These are phyloP conservation scores for Wickerhamiella infanticola DNA, from an alignment of 1,139 yeast genomes.

Conservation along the genomic window DNA sequence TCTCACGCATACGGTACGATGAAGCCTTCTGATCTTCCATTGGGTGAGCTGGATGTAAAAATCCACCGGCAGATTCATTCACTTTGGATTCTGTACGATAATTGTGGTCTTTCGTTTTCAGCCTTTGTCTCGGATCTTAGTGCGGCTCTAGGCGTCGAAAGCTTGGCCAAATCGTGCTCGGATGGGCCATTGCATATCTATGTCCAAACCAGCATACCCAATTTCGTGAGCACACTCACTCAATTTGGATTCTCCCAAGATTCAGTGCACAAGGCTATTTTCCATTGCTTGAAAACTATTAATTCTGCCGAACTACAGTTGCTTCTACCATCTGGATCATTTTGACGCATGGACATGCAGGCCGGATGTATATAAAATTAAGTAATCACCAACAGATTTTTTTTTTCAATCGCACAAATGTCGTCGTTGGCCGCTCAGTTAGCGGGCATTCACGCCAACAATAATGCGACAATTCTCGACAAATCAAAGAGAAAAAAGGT, in stretches of 20 bases:
- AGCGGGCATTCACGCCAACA: slow-evolving; percentile 49
- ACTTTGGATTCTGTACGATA: neutral
- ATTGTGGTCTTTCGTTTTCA: neutral
- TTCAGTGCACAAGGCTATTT: neutral
- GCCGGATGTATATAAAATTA: neutral
- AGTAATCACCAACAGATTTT: neutral
- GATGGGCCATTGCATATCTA: neutral
- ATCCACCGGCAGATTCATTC: neutral
- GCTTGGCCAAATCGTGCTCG: neutral
- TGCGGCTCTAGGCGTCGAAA: neutral
- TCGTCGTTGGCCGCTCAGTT: slow-evolving; percentile 69
- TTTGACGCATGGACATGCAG: neutral
- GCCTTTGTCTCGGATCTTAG: neutral
- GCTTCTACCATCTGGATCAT: neutral
- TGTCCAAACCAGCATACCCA: neutral
- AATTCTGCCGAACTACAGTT: neutral
- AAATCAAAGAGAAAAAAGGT: slow-evolving; percentile 73
- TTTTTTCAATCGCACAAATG: slow-evolving; percentile 7
- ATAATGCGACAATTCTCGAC: slow-evolving; percentile 66
- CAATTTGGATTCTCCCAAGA: neutral
- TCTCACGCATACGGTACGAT: neutral
- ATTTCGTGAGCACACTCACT: neutral
- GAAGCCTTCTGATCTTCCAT: neutral
- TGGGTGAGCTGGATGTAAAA: neutral
- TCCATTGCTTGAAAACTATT: neutral